These are phyloP conservation scores for Bipolaris cookei DNA, from an alignment of 2,329 filamentous ascomycete genomes.

Conservation along the genomic window DNA sequence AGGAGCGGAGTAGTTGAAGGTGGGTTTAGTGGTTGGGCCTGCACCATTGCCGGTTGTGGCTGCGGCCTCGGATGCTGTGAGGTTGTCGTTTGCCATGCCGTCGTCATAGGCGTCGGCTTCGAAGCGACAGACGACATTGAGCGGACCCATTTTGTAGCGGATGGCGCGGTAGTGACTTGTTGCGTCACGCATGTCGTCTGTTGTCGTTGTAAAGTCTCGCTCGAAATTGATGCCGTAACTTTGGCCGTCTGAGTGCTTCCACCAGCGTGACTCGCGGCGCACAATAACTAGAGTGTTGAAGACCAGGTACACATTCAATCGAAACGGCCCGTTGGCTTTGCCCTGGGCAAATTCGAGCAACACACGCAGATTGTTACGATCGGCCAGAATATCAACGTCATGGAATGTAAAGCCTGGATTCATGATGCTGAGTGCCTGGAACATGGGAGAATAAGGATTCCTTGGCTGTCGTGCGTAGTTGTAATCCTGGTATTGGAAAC, in stretches of 20 bases:
- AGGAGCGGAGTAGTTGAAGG: constrained; percentile 23
- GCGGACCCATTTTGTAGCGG: constrained; percentile 34
- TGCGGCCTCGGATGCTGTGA: constrained; percentile 13
- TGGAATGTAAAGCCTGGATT: constrained; percentile 29
- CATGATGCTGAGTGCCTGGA: constrained; percentile 33
- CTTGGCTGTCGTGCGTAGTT: constrained; percentile 37
- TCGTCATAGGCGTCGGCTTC: constrained; percentile 41
- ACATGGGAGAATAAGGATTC: constrained; percentile 36
- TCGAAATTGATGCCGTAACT: constrained; percentile 38
- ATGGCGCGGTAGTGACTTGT: constrained; percentile 42
- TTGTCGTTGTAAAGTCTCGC: constrained; percentile 30
- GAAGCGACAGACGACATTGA: constrained; percentile 36
- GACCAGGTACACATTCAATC: constrained; percentile 32
- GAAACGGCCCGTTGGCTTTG: constrained; percentile 32
- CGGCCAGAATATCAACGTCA: constrained; percentile 35
- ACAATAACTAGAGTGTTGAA: constrained; percentile 37
- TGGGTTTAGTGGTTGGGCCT: constrained; percentile 15
- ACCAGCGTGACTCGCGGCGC: constrained; percentile 34
- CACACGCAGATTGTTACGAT: constrained; percentile 39
- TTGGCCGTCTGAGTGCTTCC: constrained; percentile 22
- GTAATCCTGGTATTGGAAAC: constrained; percentile 34
- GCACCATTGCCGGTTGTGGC: constrained; percentile 18
- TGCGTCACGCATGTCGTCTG: constrained; percentile 32
- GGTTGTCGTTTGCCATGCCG: constrained; percentile 18
- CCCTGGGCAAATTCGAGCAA: constrained; percentile 37